Conservation (phyloP, 345 rosid species). For the Conringia planisiliqua region DNA sequence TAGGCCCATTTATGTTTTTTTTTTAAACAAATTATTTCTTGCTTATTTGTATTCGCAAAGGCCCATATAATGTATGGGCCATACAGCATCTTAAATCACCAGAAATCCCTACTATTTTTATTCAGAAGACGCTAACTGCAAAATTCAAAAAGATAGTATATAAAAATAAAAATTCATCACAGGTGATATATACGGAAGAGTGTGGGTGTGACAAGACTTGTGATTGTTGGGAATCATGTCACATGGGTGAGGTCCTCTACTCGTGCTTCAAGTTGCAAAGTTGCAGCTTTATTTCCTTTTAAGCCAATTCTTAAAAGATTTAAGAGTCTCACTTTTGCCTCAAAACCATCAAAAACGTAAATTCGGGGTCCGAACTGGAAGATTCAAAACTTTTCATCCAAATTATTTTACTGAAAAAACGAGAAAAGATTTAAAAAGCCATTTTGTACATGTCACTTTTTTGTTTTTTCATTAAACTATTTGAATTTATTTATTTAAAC, state of each 20-base stretch:
- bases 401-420: background rate
- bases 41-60: background rate
- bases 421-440: background rate
- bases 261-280: slow-evolving; percentile 26
- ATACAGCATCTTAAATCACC: background rate
- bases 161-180: background rate
- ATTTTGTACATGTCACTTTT: slow-evolving; percentile 1
- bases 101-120: too few species aligned
- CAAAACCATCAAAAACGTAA: slow-evolving; percentile 29
- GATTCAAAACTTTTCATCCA: background rate
- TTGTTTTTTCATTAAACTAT: background rate
- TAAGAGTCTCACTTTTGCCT: slow-evolving; percentile 23
- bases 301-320: slow-evolving; percentile 10
- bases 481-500: background rate
- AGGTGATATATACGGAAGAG: slow-evolving; percentile 4
- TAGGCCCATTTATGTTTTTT: background rate
- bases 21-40: too few species aligned
- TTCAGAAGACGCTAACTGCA: too few species aligned
- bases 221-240: slow-evolving; percentile 33
- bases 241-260: slow-evolving; percentile 34
- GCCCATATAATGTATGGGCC: background rate
- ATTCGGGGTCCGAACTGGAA: background rate
- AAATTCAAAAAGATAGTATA: background rate
- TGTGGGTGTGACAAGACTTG: slow-evolving; percentile 29
- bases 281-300: slow-evolving; percentile 29